A percentile compares a stretch with the other conserved stretches of the same genome.
Conservation (phyloP, 768 basidiomycete species). For the Amanita inopinata region DNA sequence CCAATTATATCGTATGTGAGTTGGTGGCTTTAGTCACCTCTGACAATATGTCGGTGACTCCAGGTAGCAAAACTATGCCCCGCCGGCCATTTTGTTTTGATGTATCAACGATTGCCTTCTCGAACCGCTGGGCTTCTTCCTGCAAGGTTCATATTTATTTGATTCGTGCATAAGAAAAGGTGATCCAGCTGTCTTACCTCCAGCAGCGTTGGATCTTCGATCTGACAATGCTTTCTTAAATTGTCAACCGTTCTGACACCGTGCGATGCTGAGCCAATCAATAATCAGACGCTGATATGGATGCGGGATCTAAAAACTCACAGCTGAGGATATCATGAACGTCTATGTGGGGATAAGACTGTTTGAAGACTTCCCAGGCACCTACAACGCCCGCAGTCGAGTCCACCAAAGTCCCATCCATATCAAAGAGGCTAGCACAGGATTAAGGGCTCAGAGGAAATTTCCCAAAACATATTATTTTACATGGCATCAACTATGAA, state of each 20-base stretch:
- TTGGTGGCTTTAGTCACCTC: conserved; percentile 27
- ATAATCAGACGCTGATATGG: conserved; percentile 7
- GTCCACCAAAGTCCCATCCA: conserved; percentile 79
- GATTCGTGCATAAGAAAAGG: conserved; percentile 6
- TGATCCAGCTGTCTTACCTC: conserved; percentile 35
- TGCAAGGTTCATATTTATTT: conserved; percentile 18
- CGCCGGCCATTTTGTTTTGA: conserved; percentile 42
- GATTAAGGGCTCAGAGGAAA: not conserved
- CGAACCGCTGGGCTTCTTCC: conserved; percentile 72
- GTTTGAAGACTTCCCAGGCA: conserved; percentile 73
- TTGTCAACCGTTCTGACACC: conserved; percentile 83
- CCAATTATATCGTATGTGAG: not conserved
- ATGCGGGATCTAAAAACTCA: conserved; percentile 22
- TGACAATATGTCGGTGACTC: conserved; percentile 49
- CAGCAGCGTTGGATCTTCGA: conserved; percentile 58
- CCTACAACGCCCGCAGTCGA: conserved; percentile 76
- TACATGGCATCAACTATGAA: conserved; percentile 34
- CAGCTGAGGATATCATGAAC: conserved; percentile 53
- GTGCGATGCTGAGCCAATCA: conserved; percentile 46
- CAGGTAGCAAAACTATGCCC: conserved; percentile 67
- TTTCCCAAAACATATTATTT: conserved; percentile 1
- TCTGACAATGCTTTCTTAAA: conserved; percentile 58
- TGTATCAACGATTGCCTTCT: conserved; percentile 62
- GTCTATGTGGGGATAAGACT: conserved; percentile 59
- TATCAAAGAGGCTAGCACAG: conserved; percentile 56